These are phyloP conservation scores for Neonothopanus nambi DNA, from an alignment of 1,284 basidiomycete genomes.

Conservation along the genomic window DNA sequence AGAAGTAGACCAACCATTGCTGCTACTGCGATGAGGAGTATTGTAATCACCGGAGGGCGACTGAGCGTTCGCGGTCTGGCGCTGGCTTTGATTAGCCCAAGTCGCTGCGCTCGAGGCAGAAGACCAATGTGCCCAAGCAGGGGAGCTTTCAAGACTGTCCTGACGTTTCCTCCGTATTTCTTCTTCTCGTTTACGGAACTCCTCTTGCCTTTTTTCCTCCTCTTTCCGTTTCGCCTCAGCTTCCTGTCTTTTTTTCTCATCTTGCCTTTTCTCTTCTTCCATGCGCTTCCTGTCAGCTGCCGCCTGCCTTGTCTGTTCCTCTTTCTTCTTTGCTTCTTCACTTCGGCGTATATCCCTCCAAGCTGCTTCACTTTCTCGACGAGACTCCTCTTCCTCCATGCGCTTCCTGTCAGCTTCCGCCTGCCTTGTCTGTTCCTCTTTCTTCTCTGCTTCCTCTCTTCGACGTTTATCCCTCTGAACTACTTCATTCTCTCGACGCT, in stretches of 20 bases:
- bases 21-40: constrained; percentile 25
- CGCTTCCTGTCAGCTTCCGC: constrained; percentile 21
- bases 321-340: too few species aligned
- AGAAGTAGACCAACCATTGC: constrained; percentile 25
- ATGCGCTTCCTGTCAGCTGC: too few species aligned
- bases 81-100: not conserved
- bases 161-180: constrained; percentile 41
- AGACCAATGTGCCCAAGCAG: constrained; percentile 22
- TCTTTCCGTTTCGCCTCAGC: constrained; percentile 13
- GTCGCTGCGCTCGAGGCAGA: constrained; percentile 6
- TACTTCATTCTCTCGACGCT: constrained; percentile 10
- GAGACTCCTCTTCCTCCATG: too few species aligned
- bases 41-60: constrained; percentile 9
- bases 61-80: not conserved
- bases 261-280: too few species aligned
- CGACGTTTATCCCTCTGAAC: not conserved
- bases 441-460: not conserved
- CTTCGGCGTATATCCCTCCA: too few species aligned
- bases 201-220: constrained; percentile 34
- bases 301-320: too few species aligned
- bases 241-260: constrained; percentile 13
- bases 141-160: constrained; percentile 23
- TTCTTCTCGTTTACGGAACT: constrained; percentile 46
- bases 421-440: constrained; percentile 1
- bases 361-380: too few species aligned